Conservation (phyloP, 1,139 yeast genomes). For the Nematodospora anomalae region DNA sequence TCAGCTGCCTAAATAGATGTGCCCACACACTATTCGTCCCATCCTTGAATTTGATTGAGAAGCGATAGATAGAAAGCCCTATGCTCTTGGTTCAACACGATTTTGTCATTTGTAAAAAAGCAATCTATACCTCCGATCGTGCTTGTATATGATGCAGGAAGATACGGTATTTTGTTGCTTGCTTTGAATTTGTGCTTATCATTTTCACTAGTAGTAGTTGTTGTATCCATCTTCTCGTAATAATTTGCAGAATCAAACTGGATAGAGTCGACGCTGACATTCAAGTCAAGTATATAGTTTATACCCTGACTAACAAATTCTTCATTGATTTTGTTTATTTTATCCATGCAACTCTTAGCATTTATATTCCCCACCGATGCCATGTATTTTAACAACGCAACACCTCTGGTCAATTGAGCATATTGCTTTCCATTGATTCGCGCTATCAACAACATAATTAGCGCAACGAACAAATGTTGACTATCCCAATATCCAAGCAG, state of each 20-base stretch:
- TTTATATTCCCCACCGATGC: conserved; percentile 43
- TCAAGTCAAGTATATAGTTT: conserved; percentile 11
- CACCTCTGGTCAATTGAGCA: conserved; percentile 32
- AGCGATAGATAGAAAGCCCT: conserved; percentile 8
- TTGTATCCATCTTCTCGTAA: conserved; percentile 1
- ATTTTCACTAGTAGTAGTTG: neutral
- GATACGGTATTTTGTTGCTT: conserved; percentile 9
- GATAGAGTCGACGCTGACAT: conserved; percentile 6
- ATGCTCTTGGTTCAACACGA: conserved; percentile 5
- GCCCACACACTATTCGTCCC: conserved; percentile 12
- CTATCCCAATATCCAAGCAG: conserved; percentile 55
- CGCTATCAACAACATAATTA: conserved; percentile 42
- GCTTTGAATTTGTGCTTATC: conserved; percentile 7
- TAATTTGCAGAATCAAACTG: conserved; percentile 7
- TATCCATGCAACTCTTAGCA: conserved; percentile 32
- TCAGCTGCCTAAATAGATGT: too few relatives aligned
- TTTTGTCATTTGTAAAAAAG: conserved; percentile 3
- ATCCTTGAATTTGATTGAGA: conserved; percentile 14
- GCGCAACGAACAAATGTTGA: conserved; percentile 48
- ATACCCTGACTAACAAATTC: conserved; percentile 18
- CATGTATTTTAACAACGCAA: conserved; percentile 39
- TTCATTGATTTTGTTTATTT: conserved; percentile 23
- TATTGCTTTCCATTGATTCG: conserved; percentile 31
- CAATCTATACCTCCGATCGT: conserved; percentile 9
- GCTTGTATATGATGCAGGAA: conserved; percentile 10